Evolutionary conservation across 2,329 filamentous ascomycete species (phyloP), one percentile per base, ranked within the genome.

Genomic region (Penicillium sp.): DNA sequence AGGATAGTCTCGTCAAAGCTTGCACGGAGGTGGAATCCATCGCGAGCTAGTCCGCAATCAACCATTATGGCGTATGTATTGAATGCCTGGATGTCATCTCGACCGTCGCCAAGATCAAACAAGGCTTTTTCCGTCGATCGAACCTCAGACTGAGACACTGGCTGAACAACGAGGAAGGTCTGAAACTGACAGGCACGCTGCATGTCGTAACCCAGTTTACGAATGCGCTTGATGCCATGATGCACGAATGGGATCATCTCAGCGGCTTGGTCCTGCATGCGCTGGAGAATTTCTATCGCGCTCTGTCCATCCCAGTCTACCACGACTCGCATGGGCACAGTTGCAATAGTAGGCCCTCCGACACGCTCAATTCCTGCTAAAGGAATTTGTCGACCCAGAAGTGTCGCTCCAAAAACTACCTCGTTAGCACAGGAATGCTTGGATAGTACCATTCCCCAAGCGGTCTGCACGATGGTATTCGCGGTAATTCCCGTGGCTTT

Each of bases 241-340:
- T 61, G 60, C 4, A 65, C 55, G 37, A 64, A 53, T 17, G 69
- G n/a, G 17, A 63, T 22, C 30, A 63, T 54, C 9, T 53, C 50
- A 15, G 30, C 19, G 12, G 28, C 50, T 15, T 53, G 50, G 28
- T 35, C 19, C 50, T 53, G 50, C 19, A 53, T 24, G n/a, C 19
- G n/a, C 28, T 37, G 28, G n/a, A 53, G 50, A 5, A 53, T 24
- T 5, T 37, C 30, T 5, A 17, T 33, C 19, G 33, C 50, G 3
- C 17, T 22, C 19, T 53, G 19, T 33, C 19, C 30, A 22, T 35
- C 28, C 42, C 42, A 45, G 50, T 53, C 30, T 19, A 53, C 33
- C 9, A 24, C 28, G 9, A 38, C 50, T 38, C 50, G 15, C 50
- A 53, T 24, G 12, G 50, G 50, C 1, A 53, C 50, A 19, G 50